Conservation (phyloP, 257 asterid species). For the Solanum boliviense region DNA sequence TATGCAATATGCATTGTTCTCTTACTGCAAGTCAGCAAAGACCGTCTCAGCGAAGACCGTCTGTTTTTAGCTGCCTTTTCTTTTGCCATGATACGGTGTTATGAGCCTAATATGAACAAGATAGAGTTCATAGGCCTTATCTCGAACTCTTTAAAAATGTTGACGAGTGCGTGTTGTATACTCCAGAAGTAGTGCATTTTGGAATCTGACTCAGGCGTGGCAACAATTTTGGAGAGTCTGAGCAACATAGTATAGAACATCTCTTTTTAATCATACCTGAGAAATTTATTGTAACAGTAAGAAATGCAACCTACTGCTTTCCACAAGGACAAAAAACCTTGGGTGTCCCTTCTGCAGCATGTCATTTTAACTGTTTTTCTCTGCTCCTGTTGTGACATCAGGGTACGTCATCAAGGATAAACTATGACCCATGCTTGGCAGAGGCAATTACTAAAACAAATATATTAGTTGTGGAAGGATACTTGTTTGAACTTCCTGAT, state of each 20-base stretch:
- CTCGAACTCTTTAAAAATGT: neutral
- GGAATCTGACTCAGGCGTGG: neutral
- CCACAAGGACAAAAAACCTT: neutral
- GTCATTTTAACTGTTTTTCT: neutral
- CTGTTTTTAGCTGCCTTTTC: neutral
- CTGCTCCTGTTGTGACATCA: constrained; percentile 23
- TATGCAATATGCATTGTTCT: neutral
- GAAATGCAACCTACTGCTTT: neutral
- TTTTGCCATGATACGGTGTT: neutral
- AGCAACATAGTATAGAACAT: neutral
- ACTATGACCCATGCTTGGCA: constrained; percentile 66
- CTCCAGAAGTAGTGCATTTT: neutral
- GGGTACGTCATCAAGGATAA: constrained; percentile 85
- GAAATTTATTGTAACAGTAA: neutral
- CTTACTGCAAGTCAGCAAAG: neutral
- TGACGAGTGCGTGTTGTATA: neutral
- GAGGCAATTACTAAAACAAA: constrained; percentile 64
- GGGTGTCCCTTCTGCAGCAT: neutral
- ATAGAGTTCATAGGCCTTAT: neutral
- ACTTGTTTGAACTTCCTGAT: constrained; percentile 88
- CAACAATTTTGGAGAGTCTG: neutral
- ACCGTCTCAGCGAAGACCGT: neutral
- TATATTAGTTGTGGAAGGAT: constrained; percentile 82
- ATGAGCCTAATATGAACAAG: neutral
- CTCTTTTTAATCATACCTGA: neutral